Evolutionary conservation across 2,329 filamentous ascomycete species (phyloP).

Genomic region (Aphanocladium album): DNA sequence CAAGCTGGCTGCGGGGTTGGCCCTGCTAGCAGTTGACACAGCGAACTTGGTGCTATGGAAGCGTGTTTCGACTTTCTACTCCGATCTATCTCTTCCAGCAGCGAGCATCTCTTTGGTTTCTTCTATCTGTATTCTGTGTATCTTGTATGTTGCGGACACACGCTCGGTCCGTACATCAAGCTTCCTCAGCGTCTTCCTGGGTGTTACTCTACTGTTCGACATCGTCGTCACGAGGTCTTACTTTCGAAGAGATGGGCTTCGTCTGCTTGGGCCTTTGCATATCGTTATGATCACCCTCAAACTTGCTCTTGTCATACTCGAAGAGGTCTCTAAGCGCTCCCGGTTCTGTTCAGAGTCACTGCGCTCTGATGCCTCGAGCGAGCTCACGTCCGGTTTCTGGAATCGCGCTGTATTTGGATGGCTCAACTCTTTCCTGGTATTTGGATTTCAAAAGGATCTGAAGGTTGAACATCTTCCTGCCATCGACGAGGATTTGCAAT

Average conservation of each 20-base stretch:
- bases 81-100: slow-evolving; percentile 24
- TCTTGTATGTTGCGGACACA: slow-evolving; percentile 30
- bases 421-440: background rate
- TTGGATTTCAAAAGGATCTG: background rate
- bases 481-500: background rate
- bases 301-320: slow-evolving; percentile 23
- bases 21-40: slow-evolving; percentile 14
- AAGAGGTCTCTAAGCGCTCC: slow-evolving; percentile 25
- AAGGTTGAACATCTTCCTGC: background rate
- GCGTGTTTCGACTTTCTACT: slow-evolving; percentile 2
- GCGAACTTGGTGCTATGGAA: slow-evolving; percentile 24
- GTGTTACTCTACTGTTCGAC: slow-evolving; percentile 28
- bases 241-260: slow-evolving; percentile 24
- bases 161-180: slow-evolving; percentile 28
- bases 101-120: slow-evolving; percentile 23
- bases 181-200: slow-evolving; percentile 27
- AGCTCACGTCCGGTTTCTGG: slow-evolving; percentile 18
- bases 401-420: background rate
- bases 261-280: slow-evolving; percentile 22
- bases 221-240: slow-evolving; percentile 27
- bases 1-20: slow-evolving; percentile 14
- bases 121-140: slow-evolving; percentile 19
- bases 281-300: slow-evolving; percentile 23
- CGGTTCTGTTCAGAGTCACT: background rate
- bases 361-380: slow-evolving; percentile 13